Conservation (phyloP, 169 alveolate genomes). For the Cryptosporidium andersoni region DNA sequence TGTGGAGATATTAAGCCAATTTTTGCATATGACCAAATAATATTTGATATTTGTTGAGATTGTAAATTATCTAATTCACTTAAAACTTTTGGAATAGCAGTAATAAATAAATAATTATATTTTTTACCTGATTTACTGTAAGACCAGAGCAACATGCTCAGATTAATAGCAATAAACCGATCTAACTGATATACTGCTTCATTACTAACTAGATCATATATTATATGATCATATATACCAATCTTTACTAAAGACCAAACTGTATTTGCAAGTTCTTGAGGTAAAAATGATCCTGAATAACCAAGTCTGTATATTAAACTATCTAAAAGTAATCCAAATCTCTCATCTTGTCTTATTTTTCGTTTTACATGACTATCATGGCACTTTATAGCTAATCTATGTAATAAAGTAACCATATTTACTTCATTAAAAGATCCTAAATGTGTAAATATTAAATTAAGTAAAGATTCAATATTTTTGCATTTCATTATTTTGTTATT, state of each 20-base stretch:
- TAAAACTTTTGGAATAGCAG: conserved; percentile 50
- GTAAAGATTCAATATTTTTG: conserved; percentile 2
- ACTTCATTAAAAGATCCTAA: conserved; percentile 29
- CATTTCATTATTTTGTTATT: conserved; percentile 26
- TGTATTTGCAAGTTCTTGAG: conserved; percentile 38
- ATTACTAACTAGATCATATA: conserved; percentile 34
- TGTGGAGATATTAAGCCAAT: conserved; percentile 62
- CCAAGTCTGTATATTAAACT: conserved; percentile 3
- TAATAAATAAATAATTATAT: conserved; percentile 33
- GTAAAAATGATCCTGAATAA: conserved; percentile 24
- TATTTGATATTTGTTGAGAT: conserved; percentile 62
- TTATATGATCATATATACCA: conserved; percentile 35
- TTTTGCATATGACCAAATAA: conserved; percentile 62
- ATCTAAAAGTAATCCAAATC: conserved; percentile 37
- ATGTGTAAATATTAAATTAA: conserved; percentile 3
- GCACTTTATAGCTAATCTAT: conserved; percentile 17
- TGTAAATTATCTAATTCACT: conserved; percentile 46
- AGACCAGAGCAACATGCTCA: conserved; percentile 52
- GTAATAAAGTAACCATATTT: conserved; percentile 34
- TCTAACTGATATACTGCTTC: conserved; percentile 41
- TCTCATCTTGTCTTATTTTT: conserved; percentile 18
- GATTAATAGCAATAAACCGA: conserved; percentile 23
- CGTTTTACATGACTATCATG: not conserved
- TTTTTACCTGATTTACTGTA: conserved; percentile 38
- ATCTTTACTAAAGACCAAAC: conserved; percentile 54